These are phyloP conservation scores for Pholiota molesta DNA, from an alignment of 768 basidiomycete species.

Conservation along the genomic window DNA sequence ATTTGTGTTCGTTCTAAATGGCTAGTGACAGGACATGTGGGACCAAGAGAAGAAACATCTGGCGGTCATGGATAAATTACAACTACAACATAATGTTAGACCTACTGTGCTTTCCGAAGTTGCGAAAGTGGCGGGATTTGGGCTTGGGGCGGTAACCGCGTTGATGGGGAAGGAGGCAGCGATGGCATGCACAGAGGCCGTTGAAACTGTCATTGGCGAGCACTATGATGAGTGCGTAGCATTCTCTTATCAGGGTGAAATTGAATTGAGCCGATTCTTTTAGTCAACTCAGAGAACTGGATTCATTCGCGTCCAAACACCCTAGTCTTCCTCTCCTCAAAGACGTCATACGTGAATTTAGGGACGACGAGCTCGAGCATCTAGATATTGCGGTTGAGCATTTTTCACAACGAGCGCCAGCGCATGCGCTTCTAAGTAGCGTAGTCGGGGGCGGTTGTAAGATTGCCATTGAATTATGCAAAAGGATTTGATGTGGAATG, in stretches of 20 bases:
- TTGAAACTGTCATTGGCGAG: slow-evolving; percentile 97
- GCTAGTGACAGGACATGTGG: slow-evolving; percentile 84
- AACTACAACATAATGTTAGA: slow-evolving; percentile 79
- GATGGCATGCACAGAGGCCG: slow-evolving; percentile 98
- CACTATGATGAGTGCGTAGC: slow-evolving; percentile 94
- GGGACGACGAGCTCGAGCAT: slow-evolving; percentile 95
- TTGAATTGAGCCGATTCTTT: background rate
- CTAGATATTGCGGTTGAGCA: slow-evolving; percentile 89
- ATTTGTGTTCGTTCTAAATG: background rate
- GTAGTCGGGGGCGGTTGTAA: slow-evolving; percentile 86
- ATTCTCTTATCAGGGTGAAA: background rate
- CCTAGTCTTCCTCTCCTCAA: slow-evolving; percentile 78
- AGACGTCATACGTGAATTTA: slow-evolving; percentile 77
- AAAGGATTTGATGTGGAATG: slow-evolving; percentile 63
- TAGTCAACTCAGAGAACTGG: slow-evolving; percentile 84
- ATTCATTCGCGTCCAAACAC: slow-evolving; percentile 63
- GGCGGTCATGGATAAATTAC: slow-evolving; percentile 81
- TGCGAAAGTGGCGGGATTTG: slow-evolving; percentile 87
- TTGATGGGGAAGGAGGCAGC: slow-evolving; percentile 91
- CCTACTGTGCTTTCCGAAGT: slow-evolving; percentile 84
- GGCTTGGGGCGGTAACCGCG: slow-evolving; percentile 83
- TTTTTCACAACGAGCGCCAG: slow-evolving; percentile 87
- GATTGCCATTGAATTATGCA: slow-evolving; percentile 88
- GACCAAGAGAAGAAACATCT: slow-evolving; percentile 94
- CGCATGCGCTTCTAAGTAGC: slow-evolving; percentile 87